Percentiles rank a stretch among this genome's conserved stretches.
Evolutionary conservation across 768 basidiomycete species (phyloP).

Genomic region (Artomyces pyxidatus): DNA sequence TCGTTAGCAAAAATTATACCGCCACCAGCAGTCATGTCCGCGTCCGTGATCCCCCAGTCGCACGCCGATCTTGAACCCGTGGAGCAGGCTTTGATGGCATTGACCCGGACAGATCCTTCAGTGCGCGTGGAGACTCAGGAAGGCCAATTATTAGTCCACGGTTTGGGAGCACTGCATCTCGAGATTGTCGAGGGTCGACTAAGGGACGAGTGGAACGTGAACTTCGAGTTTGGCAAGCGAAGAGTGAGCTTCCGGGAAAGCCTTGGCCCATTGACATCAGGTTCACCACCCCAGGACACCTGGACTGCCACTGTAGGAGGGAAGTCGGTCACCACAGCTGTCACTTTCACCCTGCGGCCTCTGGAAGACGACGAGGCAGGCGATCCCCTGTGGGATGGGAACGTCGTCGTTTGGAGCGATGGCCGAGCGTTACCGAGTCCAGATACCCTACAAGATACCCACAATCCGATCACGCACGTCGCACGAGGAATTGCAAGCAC

Average conservation of each 20-base stretch:
- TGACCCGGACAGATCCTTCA: conserved; percentile 86
- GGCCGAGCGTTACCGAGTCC: conserved; percentile 46
- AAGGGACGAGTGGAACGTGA: conserved; percentile 68
- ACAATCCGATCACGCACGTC: conserved; percentile 43
- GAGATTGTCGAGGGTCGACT: conserved; percentile 83
- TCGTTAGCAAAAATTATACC: conserved; percentile 58
- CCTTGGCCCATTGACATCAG: conserved; percentile 23
- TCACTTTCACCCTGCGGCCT: conserved; percentile 49
- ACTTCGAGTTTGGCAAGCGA: conserved; percentile 69
- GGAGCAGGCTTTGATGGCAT: conserved; percentile 60
- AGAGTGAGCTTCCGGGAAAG: conserved; percentile 77
- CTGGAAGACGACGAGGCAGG: conserved; percentile 49
- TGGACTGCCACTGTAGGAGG: conserved; percentile 65
- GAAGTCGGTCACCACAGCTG: conserved; percentile 38
- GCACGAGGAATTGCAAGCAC: conserved; percentile 63
- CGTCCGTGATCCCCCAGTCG: conserved; percentile 72
- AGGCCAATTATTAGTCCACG: conserved; percentile 77
- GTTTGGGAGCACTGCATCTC: conserved; percentile 80
- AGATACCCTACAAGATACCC: conserved; percentile 33
- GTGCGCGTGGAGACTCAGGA: conserved; percentile 73
- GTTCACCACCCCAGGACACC: conserved; percentile 27
- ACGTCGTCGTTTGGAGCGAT: conserved; percentile 52
- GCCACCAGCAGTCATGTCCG: conserved; percentile 81
- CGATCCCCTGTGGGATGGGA: conserved; percentile 70
- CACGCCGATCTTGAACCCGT: conserved; percentile 73